A percentile compares a stretch with the other conserved stretches of the same genome.
phyloP scores from a whole-genome alignment of 768 basidiomycete species.

The Tricholoma saponaceum region DNA sequence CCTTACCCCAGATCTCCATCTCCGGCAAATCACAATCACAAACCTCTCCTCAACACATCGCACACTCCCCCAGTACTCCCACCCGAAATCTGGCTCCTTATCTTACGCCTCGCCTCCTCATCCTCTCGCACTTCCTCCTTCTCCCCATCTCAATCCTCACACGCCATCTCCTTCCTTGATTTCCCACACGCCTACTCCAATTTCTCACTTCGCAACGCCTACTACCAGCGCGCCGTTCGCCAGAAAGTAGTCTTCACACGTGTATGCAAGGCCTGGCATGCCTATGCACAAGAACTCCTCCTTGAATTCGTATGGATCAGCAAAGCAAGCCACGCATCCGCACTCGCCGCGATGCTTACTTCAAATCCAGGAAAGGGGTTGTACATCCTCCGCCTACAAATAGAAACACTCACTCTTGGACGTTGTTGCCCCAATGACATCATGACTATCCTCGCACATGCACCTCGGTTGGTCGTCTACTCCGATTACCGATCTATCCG shows the following conservation, averaged over 20 bases:
- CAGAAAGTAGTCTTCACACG: slow-evolving; percentile 47
- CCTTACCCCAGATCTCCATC: neutral
- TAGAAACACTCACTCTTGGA: slow-evolving; percentile 64
- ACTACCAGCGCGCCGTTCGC: slow-evolving; percentile 45
- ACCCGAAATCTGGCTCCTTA: slow-evolving; percentile 61
- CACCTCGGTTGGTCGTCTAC: slow-evolving; percentile 55
- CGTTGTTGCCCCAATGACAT: slow-evolving; percentile 64
- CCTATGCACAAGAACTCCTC: slow-evolving; percentile 48
- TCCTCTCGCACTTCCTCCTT: slow-evolving; percentile 25
- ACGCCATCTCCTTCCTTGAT: slow-evolving; percentile 57
- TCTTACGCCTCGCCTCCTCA: slow-evolving; percentile 55
- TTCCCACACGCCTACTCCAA: slow-evolving; percentile 34
- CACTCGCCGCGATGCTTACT: slow-evolving; percentile 34
- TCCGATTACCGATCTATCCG: slow-evolving; percentile 64
- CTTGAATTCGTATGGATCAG: slow-evolving; percentile 73
- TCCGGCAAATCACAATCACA: neutral
- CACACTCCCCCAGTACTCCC: slow-evolving; percentile 42
- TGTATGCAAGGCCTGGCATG: slow-evolving; percentile 56
- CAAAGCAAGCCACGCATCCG: slow-evolving; percentile 45
- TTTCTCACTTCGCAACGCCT: slow-evolving; percentile 29
- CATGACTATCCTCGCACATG: slow-evolving; percentile 63
- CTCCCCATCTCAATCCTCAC: slow-evolving; percentile 38
- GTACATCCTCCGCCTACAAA: slow-evolving; percentile 61
- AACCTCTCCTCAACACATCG: neutral
- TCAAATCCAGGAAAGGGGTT: slow-evolving; percentile 33